Base-by-base conservation (phyloP, 257 asterid genomes). In the Agastache rugosa region DNA sequence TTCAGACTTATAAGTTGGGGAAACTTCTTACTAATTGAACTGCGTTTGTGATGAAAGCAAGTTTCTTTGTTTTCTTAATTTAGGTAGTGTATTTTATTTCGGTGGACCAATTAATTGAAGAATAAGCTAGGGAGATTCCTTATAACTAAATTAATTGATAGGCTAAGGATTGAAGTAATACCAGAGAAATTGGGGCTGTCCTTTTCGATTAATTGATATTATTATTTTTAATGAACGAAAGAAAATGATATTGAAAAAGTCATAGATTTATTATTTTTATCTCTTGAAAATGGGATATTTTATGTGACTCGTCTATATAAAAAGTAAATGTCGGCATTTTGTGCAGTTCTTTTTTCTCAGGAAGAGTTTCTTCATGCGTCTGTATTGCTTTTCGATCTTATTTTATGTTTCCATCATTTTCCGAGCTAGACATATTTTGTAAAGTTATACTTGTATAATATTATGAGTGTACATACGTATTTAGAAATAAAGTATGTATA, bases 71-170 rank as follows among this genome's bases (percentile, higher is more conserved):
- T n/a, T 54, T 0, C 1, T 22, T 42, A 4, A 8, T 37, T 56
- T 63, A 1, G 15, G 25, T 69, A 25, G 2, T 31, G 37, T 31
- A 20, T 56, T 66, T 8, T 34, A 53, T 61, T 60, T 41, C 17
- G 20, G 39, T 70, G 79, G 75, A 62, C 60, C 79, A 34, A 20
- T 45, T 68, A 22, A 63, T 74, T 34, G 50, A 74, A 64, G 82
- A 74, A 77, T 74, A 74, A 64, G 72, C 64, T 65, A 2, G 41
- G 75, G 51, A 69, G 80, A 77, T 77, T 63, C 80, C 69, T 23
- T 48, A 2, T 42, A 72, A 62, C 54, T 53, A 70, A 64, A 74
- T 79, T 60, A 62, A 70, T 79, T 58, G 67, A 41, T 75, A 16
- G 63, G 64, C 61, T 14, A 55, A 31, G 17, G n/a, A 20, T 23